Conservation (phyloP, 1,284 basidiomycete species). For the Trichosporon sp. region DNA sequence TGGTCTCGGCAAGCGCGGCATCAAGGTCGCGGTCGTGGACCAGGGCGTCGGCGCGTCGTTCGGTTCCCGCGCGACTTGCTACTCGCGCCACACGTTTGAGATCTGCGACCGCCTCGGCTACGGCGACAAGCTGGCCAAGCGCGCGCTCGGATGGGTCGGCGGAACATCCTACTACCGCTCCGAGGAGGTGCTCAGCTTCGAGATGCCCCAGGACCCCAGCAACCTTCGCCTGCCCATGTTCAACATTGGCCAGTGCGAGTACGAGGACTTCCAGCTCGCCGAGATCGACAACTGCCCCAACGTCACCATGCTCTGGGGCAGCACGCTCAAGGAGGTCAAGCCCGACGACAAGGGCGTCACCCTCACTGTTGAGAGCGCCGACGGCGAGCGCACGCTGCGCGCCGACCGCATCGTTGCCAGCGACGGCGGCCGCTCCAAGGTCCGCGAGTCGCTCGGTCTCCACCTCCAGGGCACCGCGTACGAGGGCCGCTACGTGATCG, state of each 20-base stretch:
- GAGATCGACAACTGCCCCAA: slow-evolving; percentile 23
- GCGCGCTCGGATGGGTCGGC: slow-evolving; percentile 30
- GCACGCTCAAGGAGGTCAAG: slow-evolving; percentile 16
- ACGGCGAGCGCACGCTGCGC: slow-evolving; percentile 29
- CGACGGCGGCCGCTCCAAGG: slow-evolving; percentile 30
- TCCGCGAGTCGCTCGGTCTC: slow-evolving; percentile 28
- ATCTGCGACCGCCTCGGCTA: slow-evolving; percentile 33
- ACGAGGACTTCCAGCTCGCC: slow-evolving; percentile 31
- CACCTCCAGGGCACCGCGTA: slow-evolving; percentile 30
- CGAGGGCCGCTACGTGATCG: slow-evolving; percentile 33
- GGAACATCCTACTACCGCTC: slow-evolving; percentile 30
- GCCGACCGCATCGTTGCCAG: slow-evolving; percentile 28
- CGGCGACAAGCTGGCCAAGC: slow-evolving; percentile 23
- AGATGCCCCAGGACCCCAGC: slow-evolving; percentile 28
- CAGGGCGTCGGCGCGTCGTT: slow-evolving; percentile 27
- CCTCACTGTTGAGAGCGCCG: slow-evolving; percentile 26
- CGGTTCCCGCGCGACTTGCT: slow-evolving; percentile 34
- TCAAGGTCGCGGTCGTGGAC: slow-evolving; percentile 30
- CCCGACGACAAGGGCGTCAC: slow-evolving; percentile 29
- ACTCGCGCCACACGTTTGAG: slow-evolving; percentile 34
- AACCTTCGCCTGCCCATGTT: slow-evolving; percentile 29
- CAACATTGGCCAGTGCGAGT: slow-evolving; percentile 35
- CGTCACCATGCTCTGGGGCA: slow-evolving; percentile 32
- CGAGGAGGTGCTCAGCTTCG: slow-evolving; percentile 31
- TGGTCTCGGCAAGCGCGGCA: slow-evolving; percentile 28